phyloP scores from a whole-genome alignment of 1,284 basidiomycete species.

The Sphaerobolus stellatus region DNA sequence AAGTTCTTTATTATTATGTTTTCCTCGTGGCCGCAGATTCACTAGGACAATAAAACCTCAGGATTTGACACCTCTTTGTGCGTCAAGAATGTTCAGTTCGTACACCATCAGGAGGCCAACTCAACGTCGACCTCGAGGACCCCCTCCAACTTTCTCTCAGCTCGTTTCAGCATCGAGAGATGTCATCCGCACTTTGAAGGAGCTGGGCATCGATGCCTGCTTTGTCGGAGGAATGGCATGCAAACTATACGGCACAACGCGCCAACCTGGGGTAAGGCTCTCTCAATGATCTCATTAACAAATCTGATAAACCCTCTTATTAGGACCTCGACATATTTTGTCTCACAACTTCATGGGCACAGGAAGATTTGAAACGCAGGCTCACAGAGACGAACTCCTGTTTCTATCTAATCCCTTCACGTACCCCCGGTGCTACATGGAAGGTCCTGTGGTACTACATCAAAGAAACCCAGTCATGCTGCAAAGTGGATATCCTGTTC shows the following conservation, averaged over 20 bases:
- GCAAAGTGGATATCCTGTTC: constrained; percentile 54
- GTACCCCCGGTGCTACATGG: constrained; percentile 41
- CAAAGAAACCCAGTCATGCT: constrained; percentile 22
- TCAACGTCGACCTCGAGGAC: constrained; percentile 1
- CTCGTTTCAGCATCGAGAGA: background rate
- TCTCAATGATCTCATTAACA: background rate
- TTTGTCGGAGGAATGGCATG: constrained; percentile 17
- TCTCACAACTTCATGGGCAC: constrained; percentile 30
- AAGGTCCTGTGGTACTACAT: constrained; percentile 46
- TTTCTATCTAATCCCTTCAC: constrained; percentile 44
- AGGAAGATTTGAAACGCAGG: constrained; percentile 44
- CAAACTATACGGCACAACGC: constrained; percentile 9
- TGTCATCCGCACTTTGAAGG: constrained; percentile 6
- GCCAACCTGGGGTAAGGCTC: constrained; percentile 10
- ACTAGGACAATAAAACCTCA: too few species aligned
- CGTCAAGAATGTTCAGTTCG: too few species aligned
- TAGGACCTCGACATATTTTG: constrained; percentile 56
- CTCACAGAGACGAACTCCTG: constrained; percentile 32
- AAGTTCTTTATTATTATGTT: too few species aligned
- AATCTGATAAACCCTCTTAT: background rate
- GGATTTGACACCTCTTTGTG: too few species aligned
- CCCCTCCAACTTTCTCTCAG: constrained; percentile 1
- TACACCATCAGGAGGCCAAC: background rate
- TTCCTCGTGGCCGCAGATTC: too few species aligned
- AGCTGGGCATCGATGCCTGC: constrained; percentile 3